These are phyloP conservation scores for Breviolum minutum DNA, from an alignment of 73 alveolate species.

Conservation along the genomic window DNA sequence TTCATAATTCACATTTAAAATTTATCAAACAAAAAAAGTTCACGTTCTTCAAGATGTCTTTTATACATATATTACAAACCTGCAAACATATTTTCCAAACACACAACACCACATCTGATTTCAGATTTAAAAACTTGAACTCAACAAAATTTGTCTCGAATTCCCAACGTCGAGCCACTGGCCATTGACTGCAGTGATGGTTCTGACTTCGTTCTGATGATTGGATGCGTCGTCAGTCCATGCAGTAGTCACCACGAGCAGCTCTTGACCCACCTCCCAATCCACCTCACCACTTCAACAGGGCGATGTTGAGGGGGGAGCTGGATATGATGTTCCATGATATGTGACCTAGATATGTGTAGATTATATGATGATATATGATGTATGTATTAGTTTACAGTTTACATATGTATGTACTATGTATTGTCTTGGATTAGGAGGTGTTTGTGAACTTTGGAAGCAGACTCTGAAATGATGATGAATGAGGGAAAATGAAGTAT, in stretches of 20 bases:
- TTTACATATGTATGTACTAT: no score
- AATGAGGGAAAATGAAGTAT: no score
- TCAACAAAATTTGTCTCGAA: neutral
- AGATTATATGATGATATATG: no score
- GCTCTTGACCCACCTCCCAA: conserved; percentile 73
- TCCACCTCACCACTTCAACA: conserved; percentile 57
- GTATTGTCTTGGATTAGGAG: no score
- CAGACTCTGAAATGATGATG: no score
- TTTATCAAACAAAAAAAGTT: no score
- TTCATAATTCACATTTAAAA: no score
- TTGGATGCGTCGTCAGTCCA: conserved; percentile 60
- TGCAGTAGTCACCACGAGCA: conserved; percentile 67
- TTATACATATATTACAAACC: neutral
- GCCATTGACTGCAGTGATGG: conserved; percentile 59
- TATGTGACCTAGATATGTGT: no score
- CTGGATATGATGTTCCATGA: neutral
- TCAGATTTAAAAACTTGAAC: neutral
- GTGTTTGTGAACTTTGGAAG: no score
- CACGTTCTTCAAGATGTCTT: no score
- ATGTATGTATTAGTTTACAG: no score
- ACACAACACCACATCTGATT: neutral
- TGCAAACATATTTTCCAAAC: neutral
- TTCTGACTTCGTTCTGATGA: conserved; percentile 84
- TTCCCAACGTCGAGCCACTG: neutral
- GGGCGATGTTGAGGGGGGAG: neutral